These are phyloP conservation scores for Chiua virens DNA, from an alignment of 768 basidiomycete genomes.

Conservation along the genomic window DNA sequence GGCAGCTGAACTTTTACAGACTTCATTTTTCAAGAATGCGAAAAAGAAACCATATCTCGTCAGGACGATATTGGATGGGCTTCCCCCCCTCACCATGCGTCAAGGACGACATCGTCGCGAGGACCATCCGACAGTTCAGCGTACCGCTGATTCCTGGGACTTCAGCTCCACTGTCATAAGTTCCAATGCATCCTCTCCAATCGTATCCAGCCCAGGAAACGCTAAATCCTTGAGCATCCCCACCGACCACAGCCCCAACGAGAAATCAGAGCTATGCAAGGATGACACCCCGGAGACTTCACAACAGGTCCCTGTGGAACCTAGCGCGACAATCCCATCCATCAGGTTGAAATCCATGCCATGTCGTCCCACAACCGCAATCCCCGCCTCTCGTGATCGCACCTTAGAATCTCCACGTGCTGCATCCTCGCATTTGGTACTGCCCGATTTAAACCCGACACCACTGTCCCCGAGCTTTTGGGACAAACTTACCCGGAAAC, in stretches of 20 bases:
- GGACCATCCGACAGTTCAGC: conserved; percentile 37
- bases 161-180: conserved; percentile 51
- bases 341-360: background rate
- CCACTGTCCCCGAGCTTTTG: conserved; percentile 20
- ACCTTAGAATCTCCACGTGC: background rate
- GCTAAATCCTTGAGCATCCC: conserved; percentile 1
- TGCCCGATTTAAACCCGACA: conserved; percentile 4
- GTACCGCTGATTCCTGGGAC: conserved; percentile 80
- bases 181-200: conserved; percentile 28
- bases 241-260: conserved; percentile 4
- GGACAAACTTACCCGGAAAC: conserved; percentile 20
- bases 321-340: background rate
- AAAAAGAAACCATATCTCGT: conserved; percentile 82
- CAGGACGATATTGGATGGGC: conserved; percentile 66
- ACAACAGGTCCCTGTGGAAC: background rate
- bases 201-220: conserved; percentile 7
- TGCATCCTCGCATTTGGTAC: background rate
- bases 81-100: conserved; percentile 71
- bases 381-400: background rate
- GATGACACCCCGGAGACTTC: conserved; percentile 1
- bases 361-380: conserved; percentile 1
- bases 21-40: conserved; percentile 74
- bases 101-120: conserved; percentile 63
- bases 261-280: conserved; percentile 5
- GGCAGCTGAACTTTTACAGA: conserved; percentile 73